A percentile compares a stretch with the other conserved stretches of the same genome.
Conservation (phyloP, 371 early-diverging fungal species). For the Haplosporangium sp. region DNA sequence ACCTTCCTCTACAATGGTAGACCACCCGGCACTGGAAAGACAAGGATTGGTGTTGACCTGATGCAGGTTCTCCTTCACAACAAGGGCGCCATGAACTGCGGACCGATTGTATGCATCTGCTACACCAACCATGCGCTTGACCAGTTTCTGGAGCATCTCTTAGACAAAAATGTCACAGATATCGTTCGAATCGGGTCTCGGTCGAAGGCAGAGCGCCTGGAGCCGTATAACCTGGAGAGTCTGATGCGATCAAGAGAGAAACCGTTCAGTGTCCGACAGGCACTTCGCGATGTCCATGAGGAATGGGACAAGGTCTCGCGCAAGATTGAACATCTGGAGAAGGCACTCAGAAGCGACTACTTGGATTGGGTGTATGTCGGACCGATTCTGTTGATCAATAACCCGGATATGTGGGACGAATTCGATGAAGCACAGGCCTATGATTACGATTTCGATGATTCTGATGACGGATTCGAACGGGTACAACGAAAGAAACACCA, state of each 20-base stretch:
- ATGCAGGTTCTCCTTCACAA: conserved; percentile 57
- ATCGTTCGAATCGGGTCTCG: conserved; percentile 61
- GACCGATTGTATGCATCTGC: conserved; percentile 62
- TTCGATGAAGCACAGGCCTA: neutral
- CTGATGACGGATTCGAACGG: neutral
- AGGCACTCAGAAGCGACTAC: conserved; percentile 1
- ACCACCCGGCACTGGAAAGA: conserved; percentile 71
- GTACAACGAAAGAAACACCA: neutral
- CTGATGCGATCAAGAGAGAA: conserved; percentile 11
- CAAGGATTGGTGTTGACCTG: conserved; percentile 60
- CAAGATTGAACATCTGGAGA: conserved; percentile 18
- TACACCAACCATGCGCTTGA: conserved; percentile 71
- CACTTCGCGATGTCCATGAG: conserved; percentile 2
- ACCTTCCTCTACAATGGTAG: no score
- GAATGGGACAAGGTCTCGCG: conserved; percentile 9
- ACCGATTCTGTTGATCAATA: conserved; percentile 6
- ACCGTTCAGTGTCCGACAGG: conserved; percentile 17
- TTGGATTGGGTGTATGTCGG: conserved; percentile 25
- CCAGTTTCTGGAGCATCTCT: conserved; percentile 60
- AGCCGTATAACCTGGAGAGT: conserved; percentile 33
- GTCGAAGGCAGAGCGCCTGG: conserved; percentile 44
- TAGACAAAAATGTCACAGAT: conserved; percentile 29
- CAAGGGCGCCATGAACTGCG: conserved; percentile 22
- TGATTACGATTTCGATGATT: neutral
- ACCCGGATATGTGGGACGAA: conserved; percentile 7